Evolutionary conservation across 2,329 filamentous ascomycete genomes (phyloP), one percentile per base, ranked within the genome.

Genomic region (Xylariales sp.): DNA sequence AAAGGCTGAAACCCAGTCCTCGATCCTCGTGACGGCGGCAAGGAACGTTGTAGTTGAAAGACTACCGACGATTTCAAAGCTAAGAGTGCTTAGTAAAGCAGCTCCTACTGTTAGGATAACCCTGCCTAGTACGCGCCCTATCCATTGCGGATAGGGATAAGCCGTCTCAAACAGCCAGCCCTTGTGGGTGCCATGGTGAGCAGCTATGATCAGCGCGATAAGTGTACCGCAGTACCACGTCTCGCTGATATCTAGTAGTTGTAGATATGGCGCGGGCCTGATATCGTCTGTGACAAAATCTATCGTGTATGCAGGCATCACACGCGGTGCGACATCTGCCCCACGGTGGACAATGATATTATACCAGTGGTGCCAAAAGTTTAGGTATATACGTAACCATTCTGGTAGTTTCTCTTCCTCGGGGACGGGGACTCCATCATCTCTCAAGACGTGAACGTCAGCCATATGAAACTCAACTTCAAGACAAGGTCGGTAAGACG

Each of bases 61-160:
- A 18, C 65, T 71, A 2, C 69, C 73, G 12, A 67, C 0, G 5
- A 74, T 39, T 34, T 76, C 75, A 53, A 73, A 74, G 16, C 36
- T 32, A 1, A 75, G 9, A 3, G 72, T 75, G 61, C 73, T 76
- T 7, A 69, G 14, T 9, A 75, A 49, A 3, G 74, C 64, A 18
- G 71, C 61, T 1, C 57, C 62, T 36, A 75, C 45, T 6, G 71
- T 70, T 34, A 67, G 46, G n/a, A 67, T 14, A 14, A 62, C 67
- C 50, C 50, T 68, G 49, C 50, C 64, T 5, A 60, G 41, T 14
- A 75, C 65, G n/a, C 71, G 71, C 23, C 49, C 14, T 14, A 62
- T 14, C 36, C 69, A 75, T 18, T 54, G 28, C 6, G 50, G 39
- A 45, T 62, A 69, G 5, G 69, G 57, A 28, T 41, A 62, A 55